A percentile compares a stretch with the other conserved stretches of the same genome.
These are phyloP conservation scores for Saturnispora sanitii DNA, from an alignment of 805 yeast species.

Conservation along the genomic window DNA sequence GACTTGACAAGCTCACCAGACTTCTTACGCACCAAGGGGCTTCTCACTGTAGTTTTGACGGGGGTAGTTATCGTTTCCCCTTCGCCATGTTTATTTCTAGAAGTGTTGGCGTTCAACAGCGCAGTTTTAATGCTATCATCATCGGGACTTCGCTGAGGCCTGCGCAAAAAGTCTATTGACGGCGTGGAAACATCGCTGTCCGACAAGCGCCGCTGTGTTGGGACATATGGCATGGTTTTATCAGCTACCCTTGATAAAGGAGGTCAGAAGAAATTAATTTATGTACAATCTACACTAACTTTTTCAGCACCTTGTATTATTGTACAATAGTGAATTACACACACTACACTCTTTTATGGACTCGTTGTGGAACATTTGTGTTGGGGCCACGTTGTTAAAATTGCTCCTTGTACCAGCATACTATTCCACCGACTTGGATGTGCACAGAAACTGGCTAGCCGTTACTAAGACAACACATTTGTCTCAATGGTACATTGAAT, in stretches of 20 bases:
- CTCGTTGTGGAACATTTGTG: constrained; percentile 58
- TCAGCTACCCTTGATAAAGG: too few species aligned
- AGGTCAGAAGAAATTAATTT: too few species aligned
- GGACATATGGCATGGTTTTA: constrained; percentile 13
- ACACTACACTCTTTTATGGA: constrained; percentile 1
- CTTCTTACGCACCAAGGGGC: constrained; percentile 60
- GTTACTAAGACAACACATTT: constrained; percentile 72
- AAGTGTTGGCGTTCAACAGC: constrained; percentile 26
- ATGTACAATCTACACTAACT: too few species aligned
- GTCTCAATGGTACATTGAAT: constrained; percentile 72
- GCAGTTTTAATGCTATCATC: constrained; percentile 14
- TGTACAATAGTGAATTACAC: too few species aligned
- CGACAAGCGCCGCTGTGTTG: constrained; percentile 7
- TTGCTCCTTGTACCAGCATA: constrained; percentile 66
- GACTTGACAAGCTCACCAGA: constrained; percentile 82
- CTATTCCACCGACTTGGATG: constrained; percentile 94
- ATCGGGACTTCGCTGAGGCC: constrained; percentile 19
- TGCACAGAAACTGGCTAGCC: constrained; percentile 95
- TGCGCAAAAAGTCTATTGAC: constrained; percentile 25
- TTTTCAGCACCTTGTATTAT: too few species aligned
- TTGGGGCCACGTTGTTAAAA: constrained; percentile 51
- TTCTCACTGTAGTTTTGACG: not conserved
- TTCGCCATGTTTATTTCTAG: not conserved
- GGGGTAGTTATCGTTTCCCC: not conserved
- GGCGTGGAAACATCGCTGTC: constrained; percentile 20